phyloP scores from a whole-genome alignment of 177 flowering plant species.

The Vitis hybrid region DNA sequence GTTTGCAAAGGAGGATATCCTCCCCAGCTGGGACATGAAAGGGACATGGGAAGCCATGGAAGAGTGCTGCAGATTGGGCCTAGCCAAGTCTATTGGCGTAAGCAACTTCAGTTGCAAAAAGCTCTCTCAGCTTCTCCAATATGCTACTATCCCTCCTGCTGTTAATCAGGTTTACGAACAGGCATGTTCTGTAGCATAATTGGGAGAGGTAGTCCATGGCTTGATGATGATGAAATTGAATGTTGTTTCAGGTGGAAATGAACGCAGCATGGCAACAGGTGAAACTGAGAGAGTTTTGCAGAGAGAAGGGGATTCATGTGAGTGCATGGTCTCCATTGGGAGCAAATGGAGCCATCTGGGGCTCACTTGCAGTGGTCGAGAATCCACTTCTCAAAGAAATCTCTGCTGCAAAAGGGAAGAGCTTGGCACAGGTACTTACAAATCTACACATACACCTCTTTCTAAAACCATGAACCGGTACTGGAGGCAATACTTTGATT shows the following conservation, averaged over 20 bases:
- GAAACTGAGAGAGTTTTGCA: constrained; percentile 23
- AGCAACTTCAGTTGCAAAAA: constrained; percentile 38
- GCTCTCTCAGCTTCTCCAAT: constrained; percentile 14
- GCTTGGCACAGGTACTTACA: constrained; percentile 20
- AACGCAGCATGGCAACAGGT: constrained; percentile 22
- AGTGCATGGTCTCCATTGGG: constrained; percentile 29
- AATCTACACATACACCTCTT: too few species aligned
- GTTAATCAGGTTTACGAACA: constrained; percentile 30
- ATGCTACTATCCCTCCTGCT: constrained; percentile 29
- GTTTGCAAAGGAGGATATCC: constrained; percentile 9
- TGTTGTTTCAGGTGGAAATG: constrained; percentile 28
- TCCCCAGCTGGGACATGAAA: not conserved
- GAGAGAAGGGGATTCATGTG: constrained; percentile 19
- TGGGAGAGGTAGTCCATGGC: not conserved
- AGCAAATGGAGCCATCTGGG: constrained; percentile 18
- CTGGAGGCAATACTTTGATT: too few species aligned
- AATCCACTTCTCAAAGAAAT: constrained; percentile 16
- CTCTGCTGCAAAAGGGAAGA: constrained; percentile 18
- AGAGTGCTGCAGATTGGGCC: constrained; percentile 31
- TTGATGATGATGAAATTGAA: not conserved
- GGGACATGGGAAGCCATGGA: too few species aligned
- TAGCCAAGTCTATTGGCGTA: constrained; percentile 41
- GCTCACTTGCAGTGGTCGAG: constrained; percentile 12
- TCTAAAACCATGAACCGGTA: too few species aligned
- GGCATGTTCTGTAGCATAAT: too few species aligned